Conservation (phyloP, 2,329 filamentous ascomycete species). For the Bipolaris victoriae region DNA sequence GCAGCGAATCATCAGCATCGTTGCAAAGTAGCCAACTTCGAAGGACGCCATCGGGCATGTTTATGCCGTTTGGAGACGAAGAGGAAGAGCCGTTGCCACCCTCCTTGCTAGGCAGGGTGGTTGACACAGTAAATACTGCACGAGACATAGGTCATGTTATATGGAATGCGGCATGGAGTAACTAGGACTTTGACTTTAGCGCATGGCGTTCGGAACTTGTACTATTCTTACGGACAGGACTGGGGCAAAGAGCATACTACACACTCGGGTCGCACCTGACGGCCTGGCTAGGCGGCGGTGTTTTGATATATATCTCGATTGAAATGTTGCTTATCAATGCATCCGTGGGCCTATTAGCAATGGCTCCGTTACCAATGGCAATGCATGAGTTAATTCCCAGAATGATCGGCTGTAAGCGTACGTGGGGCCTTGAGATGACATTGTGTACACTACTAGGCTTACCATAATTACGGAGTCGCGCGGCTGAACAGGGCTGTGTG, state of each 20-base stretch:
- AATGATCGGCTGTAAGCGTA: not conserved
- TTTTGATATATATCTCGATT: slow-evolving; percentile 18
- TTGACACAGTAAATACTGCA: slow-evolving; percentile 76
- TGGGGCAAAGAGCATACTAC: slow-evolving; percentile 26
- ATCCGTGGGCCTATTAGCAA: slow-evolving; percentile 22
- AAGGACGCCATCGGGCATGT: slow-evolving; percentile 84
- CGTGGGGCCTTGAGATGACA: not conserved
- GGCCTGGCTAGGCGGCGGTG: slow-evolving; percentile 27
- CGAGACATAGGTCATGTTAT: slow-evolving; percentile 69
- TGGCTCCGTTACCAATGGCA: slow-evolving; percentile 22
- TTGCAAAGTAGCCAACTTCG: slow-evolving; percentile 64
- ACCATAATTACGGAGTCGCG: not conserved
- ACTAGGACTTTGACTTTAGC: slow-evolving; percentile 40
- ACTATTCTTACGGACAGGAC: slow-evolving; percentile 25
- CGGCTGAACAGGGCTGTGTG: not conserved
- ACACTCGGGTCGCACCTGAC: slow-evolving; percentile 17
- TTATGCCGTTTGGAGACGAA: slow-evolving; percentile 84
- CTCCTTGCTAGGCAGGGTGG: slow-evolving; percentile 76
- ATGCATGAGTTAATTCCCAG: slow-evolving; percentile 23
- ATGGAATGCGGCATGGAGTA: slow-evolving; percentile 70
- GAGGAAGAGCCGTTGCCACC: slow-evolving; percentile 63
- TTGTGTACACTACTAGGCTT: not conserved
- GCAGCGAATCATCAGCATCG: slow-evolving; percentile 23
- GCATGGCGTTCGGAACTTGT: slow-evolving; percentile 33
- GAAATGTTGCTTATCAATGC: slow-evolving; percentile 24